Evolutionary conservation across 306 rosid genomes (phyloP).

Genomic region (Quercus engelmannii): DNA sequence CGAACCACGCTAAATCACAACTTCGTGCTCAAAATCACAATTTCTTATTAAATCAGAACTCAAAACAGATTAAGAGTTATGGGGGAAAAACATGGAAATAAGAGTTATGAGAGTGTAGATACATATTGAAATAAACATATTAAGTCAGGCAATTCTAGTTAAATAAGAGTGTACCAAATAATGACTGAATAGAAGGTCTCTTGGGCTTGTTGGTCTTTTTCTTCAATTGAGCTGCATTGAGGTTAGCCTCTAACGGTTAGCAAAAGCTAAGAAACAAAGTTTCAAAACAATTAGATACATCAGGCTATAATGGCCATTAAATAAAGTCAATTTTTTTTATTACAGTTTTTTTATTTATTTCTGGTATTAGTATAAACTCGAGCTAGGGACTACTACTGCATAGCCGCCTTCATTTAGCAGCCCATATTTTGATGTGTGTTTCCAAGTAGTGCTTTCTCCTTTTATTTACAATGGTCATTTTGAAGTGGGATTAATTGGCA

Average conservation of each 20-base stretch:
- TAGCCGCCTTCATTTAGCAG: too few relatives aligned
- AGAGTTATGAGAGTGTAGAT: conserved; percentile 1
- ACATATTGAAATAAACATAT: background rate
- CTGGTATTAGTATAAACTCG: too few relatives aligned
- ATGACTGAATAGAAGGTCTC: conserved; percentile 40
- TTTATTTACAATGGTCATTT: too few relatives aligned
- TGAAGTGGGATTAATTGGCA: too few relatives aligned
- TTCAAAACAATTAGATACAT: background rate
- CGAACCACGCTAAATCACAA: too few relatives aligned
- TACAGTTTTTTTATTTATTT: too few relatives aligned
- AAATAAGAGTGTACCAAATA: conserved; percentile 36
- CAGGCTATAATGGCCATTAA: background rate
- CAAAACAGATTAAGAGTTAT: background rate
- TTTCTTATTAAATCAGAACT: too few relatives aligned
- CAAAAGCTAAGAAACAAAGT: background rate
- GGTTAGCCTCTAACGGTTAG: background rate
- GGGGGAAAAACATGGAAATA: background rate
- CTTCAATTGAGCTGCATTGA: conserved; percentile 45
- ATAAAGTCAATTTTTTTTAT: background rate
- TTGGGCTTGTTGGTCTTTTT: conserved; percentile 45
- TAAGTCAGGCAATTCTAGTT: background rate
- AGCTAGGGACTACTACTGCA: too few relatives aligned
- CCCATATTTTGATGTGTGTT: too few relatives aligned
- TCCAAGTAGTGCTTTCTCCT: too few relatives aligned
- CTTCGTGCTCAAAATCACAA: too few relatives aligned